Evolutionary conservation across 2,329 filamentous ascomycete species (phyloP).

Genomic region (Coniochaeta prunicola): DNA sequence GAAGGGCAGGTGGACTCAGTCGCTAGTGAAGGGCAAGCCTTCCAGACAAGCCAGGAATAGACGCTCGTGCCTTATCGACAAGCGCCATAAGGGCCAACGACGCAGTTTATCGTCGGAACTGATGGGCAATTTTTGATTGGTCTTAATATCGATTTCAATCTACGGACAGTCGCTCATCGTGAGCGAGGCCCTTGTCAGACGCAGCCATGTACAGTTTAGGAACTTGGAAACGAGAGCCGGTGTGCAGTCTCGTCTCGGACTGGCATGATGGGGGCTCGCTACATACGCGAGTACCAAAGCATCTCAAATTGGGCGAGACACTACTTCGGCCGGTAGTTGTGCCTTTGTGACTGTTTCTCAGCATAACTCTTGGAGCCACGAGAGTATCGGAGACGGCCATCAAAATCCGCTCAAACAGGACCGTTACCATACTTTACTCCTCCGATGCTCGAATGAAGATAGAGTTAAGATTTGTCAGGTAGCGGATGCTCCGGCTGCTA

Average conservation of each 20-base stretch:
- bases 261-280: neutral
- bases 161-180: constrained; percentile 3
- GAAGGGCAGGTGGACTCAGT: neutral
- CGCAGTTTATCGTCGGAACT: constrained; percentile 9
- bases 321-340: constrained; percentile 11
- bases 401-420: neutral
- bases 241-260: neutral
- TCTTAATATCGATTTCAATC: constrained; percentile 13
- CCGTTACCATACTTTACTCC: neutral
- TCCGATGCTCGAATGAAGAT: neutral
- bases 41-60: neutral
- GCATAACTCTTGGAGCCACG: neutral
- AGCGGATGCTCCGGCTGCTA: neutral
- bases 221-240: neutral
- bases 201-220: neutral
- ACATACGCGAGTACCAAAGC: neutral
- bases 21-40: neutral
- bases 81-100: neutral
- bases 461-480: neutral
- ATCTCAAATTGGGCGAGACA: constrained; percentile 7
- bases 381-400: neutral
- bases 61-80: neutral
- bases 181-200: constrained; percentile 5
- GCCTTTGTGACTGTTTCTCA: neutral
- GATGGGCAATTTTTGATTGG: constrained; percentile 13